A percentile compares a stretch with the other conserved stretches of the same genome.
Conservation (phyloP, 768 basidiomycete genomes). For the Collybia sordida region DNA sequence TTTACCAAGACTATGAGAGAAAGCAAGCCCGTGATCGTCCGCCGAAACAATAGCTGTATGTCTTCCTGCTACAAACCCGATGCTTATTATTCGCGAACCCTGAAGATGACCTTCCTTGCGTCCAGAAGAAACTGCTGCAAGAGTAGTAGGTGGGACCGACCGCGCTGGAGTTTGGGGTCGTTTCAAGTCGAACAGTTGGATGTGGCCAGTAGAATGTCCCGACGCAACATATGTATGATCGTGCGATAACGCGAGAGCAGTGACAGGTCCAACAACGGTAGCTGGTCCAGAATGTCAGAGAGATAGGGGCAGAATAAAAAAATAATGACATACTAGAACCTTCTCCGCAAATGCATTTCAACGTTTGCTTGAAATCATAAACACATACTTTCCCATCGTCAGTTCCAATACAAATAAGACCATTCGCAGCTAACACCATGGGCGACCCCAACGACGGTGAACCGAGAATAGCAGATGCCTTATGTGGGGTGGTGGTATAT, state of each 20-base stretch:
- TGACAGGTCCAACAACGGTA: constrained; percentile 69
- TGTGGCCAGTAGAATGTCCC: constrained; percentile 81
- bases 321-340: constrained; percentile 52
- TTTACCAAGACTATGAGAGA: constrained; percentile 93
- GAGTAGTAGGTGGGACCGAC: constrained; percentile 65
- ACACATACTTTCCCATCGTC: constrained; percentile 75
- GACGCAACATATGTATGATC: constrained; percentile 93
- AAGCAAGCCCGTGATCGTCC: constrained; percentile 89
- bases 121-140: constrained; percentile 68
- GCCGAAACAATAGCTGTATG: constrained; percentile 92
- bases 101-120: constrained; percentile 83
- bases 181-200: constrained; percentile 83
- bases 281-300: constrained; percentile 36
- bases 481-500: constrained; percentile 51
- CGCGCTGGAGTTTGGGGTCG: constrained; percentile 69
- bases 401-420: constrained; percentile 88
- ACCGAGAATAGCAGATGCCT: constrained; percentile 63
- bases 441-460: constrained; percentile 61
- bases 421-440: constrained; percentile 81
- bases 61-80: constrained; percentile 87
- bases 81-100: constrained; percentile 74
- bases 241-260: constrained; percentile 87
- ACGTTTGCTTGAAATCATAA: constrained; percentile 87
- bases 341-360: constrained; percentile 80
- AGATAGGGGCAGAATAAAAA: background rate